These are phyloP conservation scores for Cynara cardunculus DNA, from an alignment of 129 eudicot genomes.

Conservation along the genomic window DNA sequence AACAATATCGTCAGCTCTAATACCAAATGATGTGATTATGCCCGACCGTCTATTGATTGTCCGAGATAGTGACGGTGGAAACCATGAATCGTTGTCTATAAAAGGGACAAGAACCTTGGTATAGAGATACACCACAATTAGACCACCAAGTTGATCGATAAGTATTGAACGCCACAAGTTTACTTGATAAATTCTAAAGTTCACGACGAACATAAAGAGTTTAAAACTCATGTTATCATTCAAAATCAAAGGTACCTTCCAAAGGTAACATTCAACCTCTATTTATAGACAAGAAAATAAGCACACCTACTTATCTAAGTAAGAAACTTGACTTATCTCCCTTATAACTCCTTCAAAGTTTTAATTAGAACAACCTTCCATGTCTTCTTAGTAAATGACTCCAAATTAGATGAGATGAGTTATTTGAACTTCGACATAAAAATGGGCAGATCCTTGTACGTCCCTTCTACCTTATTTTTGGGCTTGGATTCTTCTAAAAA, in stretches of 20 bases:
- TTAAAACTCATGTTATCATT: not conserved
- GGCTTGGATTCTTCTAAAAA: not conserved
- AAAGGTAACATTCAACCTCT: not conserved
- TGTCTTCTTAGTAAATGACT: not conserved
- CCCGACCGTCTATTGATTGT: no score
- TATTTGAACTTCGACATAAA: not conserved
- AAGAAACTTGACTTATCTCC: no score
- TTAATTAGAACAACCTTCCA: not conserved
- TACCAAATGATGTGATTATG: no score
- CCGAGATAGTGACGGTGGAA: no score
- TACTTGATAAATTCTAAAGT: no score
- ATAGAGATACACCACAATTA: not conserved
- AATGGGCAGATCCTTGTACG: not conserved
- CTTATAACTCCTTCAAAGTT: not conserved
- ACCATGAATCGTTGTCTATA: no score
- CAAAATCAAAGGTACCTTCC: no score
- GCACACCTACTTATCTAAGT: not conserved
- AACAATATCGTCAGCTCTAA: no score
- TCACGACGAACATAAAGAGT: not conserved
- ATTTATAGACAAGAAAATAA: not conserved
- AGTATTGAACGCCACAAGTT: not conserved
- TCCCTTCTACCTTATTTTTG: not conserved
- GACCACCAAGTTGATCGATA: not conserved
- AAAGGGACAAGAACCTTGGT: not conserved
- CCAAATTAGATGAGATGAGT: not conserved